Base-by-base conservation (phyloP, 140 eudicot genomes). In the Cichorium intybus region DNA sequence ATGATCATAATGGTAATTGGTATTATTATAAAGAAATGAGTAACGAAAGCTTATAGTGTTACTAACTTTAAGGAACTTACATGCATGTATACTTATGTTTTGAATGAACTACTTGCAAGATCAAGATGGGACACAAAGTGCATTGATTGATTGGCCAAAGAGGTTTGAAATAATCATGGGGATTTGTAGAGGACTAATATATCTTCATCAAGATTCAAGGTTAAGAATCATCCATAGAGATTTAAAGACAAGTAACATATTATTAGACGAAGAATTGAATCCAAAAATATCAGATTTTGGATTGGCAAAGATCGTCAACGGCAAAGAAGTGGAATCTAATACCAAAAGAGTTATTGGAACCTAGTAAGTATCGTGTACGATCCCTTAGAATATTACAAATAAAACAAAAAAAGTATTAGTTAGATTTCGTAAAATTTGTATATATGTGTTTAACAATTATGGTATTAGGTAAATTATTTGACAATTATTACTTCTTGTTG, bases 211-310 rank as follows among this genome's bases (percentile, higher is more conserved):
- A 74, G 83, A 82, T 51, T 82, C 84, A 3, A 62, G 81, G 24
- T 62, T 69, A 17, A 69, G 81, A 20, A 76, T 69, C 43, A 70
- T 81, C 16, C 87, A 81, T 45, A 69, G 85, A 67, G 85, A 80
- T 68, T 68, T 80, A 21, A 80, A 80, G 56, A 76, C 79, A 5
- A 81, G 86, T 49, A 81, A 81, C 21, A 74, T 81, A 17, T 73
- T 81, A 47, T 47, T 81, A 35, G 87, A 81, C 5, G 83, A 78
- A 70, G 87, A 81, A 50, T 47, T 81, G 64, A 81, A 78, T 71
- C 81, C 87, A 34, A 82, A 82, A 52, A 78, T 82, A 20, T 82
- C 87, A 21, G 87, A 82, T 46, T 82, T 82, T 66, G 84, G 87
- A 24, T 70, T 82, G 53, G 87, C 87, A 6, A 82, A 81, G 75